Conservation (phyloP, 192 early-diverging fungal species). For the Pecoramyces ruminantium region DNA sequence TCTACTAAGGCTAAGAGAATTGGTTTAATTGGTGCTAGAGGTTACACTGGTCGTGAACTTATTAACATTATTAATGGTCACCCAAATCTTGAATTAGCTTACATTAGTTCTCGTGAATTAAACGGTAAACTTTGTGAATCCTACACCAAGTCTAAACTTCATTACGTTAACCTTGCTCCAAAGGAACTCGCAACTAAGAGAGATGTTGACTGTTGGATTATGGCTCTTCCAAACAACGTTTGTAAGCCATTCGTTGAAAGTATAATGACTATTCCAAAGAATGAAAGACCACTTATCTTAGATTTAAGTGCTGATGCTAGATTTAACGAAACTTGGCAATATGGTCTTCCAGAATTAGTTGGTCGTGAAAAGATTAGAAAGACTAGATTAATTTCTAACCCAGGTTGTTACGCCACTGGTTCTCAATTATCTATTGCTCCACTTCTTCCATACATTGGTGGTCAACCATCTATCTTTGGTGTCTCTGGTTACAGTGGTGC, state of each 20-base stretch:
- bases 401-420: conserved; percentile 97
- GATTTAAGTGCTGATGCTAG: conserved; percentile 91
- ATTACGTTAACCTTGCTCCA: conserved; percentile 68
- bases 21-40: conserved; percentile 92
- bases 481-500: conserved; percentile 98
- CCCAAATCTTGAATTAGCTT: conserved; percentile 65
- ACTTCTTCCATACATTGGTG: conserved; percentile 37
- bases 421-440: conserved; percentile 81
- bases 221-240: conserved; percentile 91
- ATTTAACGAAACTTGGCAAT: conserved; percentile 69
- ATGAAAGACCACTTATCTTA: conserved; percentile 35
- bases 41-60: conserved; percentile 89
- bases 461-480: conserved; percentile 68
- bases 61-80: conserved; percentile 79
- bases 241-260: conserved; percentile 83
- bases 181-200: conserved; percentile 29
- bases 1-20: conserved; percentile 24
- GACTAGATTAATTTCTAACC: conserved; percentile 72
- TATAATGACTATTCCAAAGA: conserved; percentile 17
- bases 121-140: conserved; percentile 64
- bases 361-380: conserved; percentile 35
- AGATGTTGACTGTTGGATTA: conserved; percentile 86
- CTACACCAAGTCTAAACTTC: conserved; percentile 51
- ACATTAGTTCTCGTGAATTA: conserved; percentile 88
- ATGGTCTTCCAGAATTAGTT: conserved; percentile 75